A percentile compares a stretch with the other conserved stretches of the same genome.
Evolutionary conservation across 306 rosid genomes (phyloP).

Genomic region (Quercus rubra): DNA sequence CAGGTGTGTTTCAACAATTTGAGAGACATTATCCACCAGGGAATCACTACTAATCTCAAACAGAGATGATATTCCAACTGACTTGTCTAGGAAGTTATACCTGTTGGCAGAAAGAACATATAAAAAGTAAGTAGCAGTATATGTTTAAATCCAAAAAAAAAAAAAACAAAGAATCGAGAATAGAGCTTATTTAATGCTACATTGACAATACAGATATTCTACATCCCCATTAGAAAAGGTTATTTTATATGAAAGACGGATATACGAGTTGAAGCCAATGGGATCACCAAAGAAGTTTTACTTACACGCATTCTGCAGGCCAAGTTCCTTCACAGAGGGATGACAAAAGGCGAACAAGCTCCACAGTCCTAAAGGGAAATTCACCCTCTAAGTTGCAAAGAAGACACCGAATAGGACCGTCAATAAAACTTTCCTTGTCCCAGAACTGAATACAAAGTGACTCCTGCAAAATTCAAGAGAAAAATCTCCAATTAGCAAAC

Average conservation of each 20-base stretch:
- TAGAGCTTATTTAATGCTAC: not conserved
- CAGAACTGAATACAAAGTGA: conserved; percentile 92
- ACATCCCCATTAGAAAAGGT: not conserved
- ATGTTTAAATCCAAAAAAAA: not conserved
- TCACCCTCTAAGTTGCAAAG: conserved; percentile 80
- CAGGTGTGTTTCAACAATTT: conserved; percentile 51
- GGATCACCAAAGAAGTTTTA: conserved; percentile 27
- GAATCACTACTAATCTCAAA: conserved; percentile 52
- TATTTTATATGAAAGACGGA: not conserved
- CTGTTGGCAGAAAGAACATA: conserved; percentile 44
- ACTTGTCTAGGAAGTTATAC: conserved; percentile 79
- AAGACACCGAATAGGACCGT: conserved; percentile 83
- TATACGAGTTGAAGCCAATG: conserved; percentile 1
- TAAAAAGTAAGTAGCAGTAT: not conserved
- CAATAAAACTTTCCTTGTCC: conserved; percentile 88
- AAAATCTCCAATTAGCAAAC: conserved; percentile 20
- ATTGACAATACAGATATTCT: not conserved
- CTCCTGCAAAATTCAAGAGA: conserved; percentile 61
- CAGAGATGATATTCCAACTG: conserved; percentile 77
- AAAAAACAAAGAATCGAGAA: not conserved
- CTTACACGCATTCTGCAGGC: conserved; percentile 98
- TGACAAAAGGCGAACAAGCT: conserved; percentile 70
- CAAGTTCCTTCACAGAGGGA: conserved; percentile 93
- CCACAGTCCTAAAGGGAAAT: conserved; percentile 72
- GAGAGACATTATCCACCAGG: conserved; percentile 36